Conservation (phyloP, 2,329 filamentous ascomycete species). For the Fusarium euwallaceae region DNA sequence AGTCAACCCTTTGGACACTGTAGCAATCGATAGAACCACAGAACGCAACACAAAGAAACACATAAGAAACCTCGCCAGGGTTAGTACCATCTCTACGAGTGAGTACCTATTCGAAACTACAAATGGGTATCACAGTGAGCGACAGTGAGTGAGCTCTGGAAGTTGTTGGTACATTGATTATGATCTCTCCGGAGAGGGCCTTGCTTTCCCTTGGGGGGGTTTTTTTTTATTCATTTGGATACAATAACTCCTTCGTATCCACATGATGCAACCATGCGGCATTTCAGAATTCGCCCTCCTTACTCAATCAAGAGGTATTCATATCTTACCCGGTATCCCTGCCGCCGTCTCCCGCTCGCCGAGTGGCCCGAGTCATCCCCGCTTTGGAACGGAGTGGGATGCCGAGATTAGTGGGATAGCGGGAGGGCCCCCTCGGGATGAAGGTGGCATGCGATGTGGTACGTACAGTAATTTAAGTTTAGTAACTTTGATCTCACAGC, state of each 20-base stretch:
- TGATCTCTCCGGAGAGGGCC: background rate
- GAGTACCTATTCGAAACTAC: no score
- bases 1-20: no score
- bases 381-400: background rate
- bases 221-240: background rate
- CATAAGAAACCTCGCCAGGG: no score
- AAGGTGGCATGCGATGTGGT: background rate
- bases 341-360: background rate
- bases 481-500: background rate
- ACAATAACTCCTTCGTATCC: background rate
- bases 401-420: background rate
- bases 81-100: no score
- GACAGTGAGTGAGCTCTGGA: no score
- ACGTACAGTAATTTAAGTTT: background rate
- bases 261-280: background rate
- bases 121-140: no score
- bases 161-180: no score
- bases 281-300: background rate
- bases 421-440: background rate
- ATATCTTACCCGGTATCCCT: background rate
- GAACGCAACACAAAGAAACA: no score
- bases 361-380: background rate
- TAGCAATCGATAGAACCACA: no score
- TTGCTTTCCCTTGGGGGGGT: background rate
- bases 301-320: background rate